Base-by-base conservation (phyloP, 148 eudicot species). In the Spergularia bocconei region DNA sequence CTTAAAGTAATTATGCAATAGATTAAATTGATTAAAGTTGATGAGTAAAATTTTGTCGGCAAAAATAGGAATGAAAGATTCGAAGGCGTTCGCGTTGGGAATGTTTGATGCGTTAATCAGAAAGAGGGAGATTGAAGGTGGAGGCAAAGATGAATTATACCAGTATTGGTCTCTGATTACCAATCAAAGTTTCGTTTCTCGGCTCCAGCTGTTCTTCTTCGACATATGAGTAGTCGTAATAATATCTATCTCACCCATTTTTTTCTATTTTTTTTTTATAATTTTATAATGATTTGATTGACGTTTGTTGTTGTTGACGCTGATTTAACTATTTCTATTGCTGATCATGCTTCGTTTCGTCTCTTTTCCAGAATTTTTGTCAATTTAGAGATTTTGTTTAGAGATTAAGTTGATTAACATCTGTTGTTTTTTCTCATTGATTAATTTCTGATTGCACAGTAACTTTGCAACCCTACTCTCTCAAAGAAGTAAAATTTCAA, bases 161-260 rank as follows among this genome's bases (percentile, higher is more conserved):
- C 94, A 95, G 78, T 92, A 88, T 21, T 95, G 97, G 97, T 82
- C 90, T n/a, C 98, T 89, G 67, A 91, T 95, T 79, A 91, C 90
- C 51, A 97, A 89, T 86, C 91, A 95, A 73, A 90, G 93, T 75
- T 95, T 95, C 88, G 99, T 92, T 88, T 95, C 99, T 70, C 87
- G 99, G 15, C 96, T 95, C 19, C 97, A 92, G 85, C 88, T 95
- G 73, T 95, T 95, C 90, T n/a, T n/a, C n/a, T 95, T 95, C 84
- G 97, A 91, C 87, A 92, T 95, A 98, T 95, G 87, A 58, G 93
- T 60, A 64, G 29, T 75, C n/a, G 52, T 13, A 17, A 20, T 72
- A 13, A 2, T 66, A 44, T 55, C 14, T 44, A 44, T 0, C n/a
- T n/a, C n/a, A n/a, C n/a, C n/a, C n/a, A n/a, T 70, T 19, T 3